Evolutionary conservation across 2,329 filamentous ascomycete genomes (phyloP).

Genomic region (Penicillium sp.): DNA sequence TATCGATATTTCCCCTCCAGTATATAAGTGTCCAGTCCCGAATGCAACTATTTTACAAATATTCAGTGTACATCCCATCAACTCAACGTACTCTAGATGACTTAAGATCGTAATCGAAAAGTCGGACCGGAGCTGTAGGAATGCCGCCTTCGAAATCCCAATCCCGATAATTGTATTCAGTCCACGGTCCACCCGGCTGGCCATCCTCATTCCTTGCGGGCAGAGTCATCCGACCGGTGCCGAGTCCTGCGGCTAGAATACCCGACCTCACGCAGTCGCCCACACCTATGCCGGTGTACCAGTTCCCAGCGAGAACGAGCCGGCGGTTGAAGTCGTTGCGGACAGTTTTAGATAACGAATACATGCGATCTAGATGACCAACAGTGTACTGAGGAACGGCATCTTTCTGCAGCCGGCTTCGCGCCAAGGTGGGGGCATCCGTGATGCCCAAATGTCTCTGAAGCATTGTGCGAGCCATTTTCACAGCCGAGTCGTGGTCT

Average conservation of each 20-base stretch:
- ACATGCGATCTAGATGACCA: slow-evolving; percentile 68
- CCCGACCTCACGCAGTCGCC: slow-evolving; percentile 58
- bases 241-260: slow-evolving; percentile 51
- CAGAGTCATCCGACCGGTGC: slow-evolving; percentile 36
- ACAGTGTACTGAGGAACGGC: slow-evolving; percentile 91
- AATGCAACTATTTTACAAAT: background rate
- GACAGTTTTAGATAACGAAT: slow-evolving; percentile 56
- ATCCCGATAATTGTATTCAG: slow-evolving; percentile 16
- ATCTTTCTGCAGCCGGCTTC: slow-evolving; percentile 61
- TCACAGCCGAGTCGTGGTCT: slow-evolving; percentile 61
- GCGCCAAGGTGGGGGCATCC: slow-evolving; percentile 59
- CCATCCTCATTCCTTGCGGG: slow-evolving; percentile 2
- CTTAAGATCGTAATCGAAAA: slow-evolving; percentile 6
- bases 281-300: slow-evolving; percentile 52
- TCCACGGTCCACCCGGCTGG: slow-evolving; percentile 16
- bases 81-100: background rate
- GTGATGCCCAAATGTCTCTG: slow-evolving; percentile 71
- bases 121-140: slow-evolving; percentile 25
- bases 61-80: background rate
- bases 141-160: slow-evolving; percentile 35
- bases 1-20: background rate
- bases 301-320: slow-evolving; percentile 62
- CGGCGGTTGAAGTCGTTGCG: slow-evolving; percentile 57
- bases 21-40: background rate
- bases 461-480: slow-evolving; percentile 69